A percentile compares a stretch with the other conserved stretches of the same genome.
Conservation (phyloP, 805 yeast species). For the Starmerella floris region DNA sequence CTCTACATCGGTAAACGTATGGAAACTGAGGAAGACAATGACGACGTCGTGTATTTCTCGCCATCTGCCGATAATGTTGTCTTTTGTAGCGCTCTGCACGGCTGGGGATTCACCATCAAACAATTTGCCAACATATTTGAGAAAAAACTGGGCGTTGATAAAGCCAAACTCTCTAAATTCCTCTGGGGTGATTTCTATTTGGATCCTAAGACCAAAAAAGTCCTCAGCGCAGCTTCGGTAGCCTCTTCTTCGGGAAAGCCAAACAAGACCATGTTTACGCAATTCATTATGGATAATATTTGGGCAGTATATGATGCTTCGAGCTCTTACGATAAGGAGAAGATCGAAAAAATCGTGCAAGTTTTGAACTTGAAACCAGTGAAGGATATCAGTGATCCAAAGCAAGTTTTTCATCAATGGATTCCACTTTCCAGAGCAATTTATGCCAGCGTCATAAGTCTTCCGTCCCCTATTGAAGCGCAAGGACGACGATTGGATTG, state of each 20-base stretch:
- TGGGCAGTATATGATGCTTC: constrained; percentile 80
- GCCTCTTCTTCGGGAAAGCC: constrained; percentile 28
- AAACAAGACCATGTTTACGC: constrained; percentile 74
- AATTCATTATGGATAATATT: constrained; percentile 71
- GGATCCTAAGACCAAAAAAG: constrained; percentile 81
- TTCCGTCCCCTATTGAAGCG: constrained; percentile 72
- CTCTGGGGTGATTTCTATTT: constrained; percentile 90
- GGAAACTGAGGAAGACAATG: constrained; percentile 49
- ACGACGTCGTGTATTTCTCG: constrained; percentile 84
- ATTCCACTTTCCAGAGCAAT: constrained; percentile 81
- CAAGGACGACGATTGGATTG: constrained; percentile 60
- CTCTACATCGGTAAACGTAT: constrained; percentile 68
- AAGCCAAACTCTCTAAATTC: constrained; percentile 65
- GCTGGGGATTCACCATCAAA: constrained; percentile 91
- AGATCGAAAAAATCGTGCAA: constrained; percentile 58
- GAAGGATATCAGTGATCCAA: constrained; percentile 34
- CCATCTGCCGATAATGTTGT: constrained; percentile 80
- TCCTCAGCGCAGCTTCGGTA: constrained; percentile 35
- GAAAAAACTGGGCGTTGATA: constrained; percentile 69
- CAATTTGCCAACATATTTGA: constrained; percentile 82
- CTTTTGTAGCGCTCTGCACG: constrained; percentile 80
- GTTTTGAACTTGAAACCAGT: constrained; percentile 56
- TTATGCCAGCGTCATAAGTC: constrained; percentile 66
- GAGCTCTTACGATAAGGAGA: constrained; percentile 51
- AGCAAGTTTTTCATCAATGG: constrained; percentile 79